Evolutionary conservation across 163 green algal genomes (phyloP), one percentile per base, ranked within the genome.

Genomic region (Coccomyxa subellipsoidea): DNA sequence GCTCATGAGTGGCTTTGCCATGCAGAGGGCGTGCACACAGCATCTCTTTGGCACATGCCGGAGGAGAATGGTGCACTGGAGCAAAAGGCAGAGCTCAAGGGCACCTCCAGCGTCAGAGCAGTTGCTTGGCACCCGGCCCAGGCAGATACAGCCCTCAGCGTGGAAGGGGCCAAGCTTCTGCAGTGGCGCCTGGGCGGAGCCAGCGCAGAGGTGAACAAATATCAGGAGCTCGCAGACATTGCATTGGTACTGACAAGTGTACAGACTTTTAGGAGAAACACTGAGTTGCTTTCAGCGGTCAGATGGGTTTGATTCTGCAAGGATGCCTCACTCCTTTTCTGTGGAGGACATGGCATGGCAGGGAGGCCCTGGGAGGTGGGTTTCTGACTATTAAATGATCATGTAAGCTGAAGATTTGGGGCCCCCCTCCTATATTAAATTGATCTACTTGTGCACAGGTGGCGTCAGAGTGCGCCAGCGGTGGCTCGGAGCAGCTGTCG

Each of bases 401-500:
- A n/a, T n/a, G n/a, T n/a, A n/a, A n/a, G n/a, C n/a, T n/a, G n/a
- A n/a, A n/a, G n/a, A n/a, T n/a, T n/a, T n/a, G n/a, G n/a, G n/a
- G n/a, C n/a, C n/a, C n/a, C n/a, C n/a, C n/a, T n/a, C n/a, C n/a
- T n/a, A n/a, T n/a, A n/a, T n/a, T n/a, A n/a, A n/a, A n/a, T n/a
- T n/a, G n/a, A n/a, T n/a, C n/a, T n/a, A n/a, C n/a, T n/a, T n/a
- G n/a, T n/a, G 47, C 47, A 59, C 47, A 59, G 47, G 47, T 59
- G 47, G 47, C 47, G 47, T 59, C 47, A 76, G 69, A 76, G 4
- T 82, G 82, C 73, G 8, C 36, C 38, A 72, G 76, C 82, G 38
- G 76, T 39, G 23, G 78, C 78, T 29, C 36, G 77, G 54, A 70
- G 35, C 18, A 66, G 37, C 54, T 86, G 35, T 83, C 77, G 53